Evolutionary conservation across 176 grass and related monocot species (phyloP).

Genomic region (Phyllostachys edulis): DNA sequence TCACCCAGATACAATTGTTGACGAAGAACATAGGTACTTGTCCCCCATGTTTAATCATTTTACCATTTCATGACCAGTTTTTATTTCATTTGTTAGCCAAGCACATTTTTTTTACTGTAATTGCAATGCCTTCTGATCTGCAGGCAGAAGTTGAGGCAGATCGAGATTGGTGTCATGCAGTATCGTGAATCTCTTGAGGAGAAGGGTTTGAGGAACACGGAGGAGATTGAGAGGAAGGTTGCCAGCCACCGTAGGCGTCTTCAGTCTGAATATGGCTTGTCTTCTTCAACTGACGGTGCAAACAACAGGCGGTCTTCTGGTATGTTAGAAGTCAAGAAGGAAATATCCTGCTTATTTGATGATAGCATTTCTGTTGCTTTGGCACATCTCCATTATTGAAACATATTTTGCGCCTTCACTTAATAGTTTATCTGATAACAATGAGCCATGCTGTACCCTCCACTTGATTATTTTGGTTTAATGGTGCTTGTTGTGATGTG

Average conservation of each 20-base stretch:
- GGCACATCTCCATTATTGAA: conserved; percentile 11
- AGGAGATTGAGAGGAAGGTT: conserved; percentile 93
- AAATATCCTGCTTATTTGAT: conserved; percentile 8
- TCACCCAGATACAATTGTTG: conserved; percentile 66
- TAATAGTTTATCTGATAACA: not conserved
- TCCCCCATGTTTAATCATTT: not conserved
- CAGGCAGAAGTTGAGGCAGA: conserved; percentile 86
- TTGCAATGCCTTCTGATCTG: conserved; percentile 20
- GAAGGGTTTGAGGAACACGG: conserved; percentile 63
- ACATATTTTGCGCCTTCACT: not conserved
- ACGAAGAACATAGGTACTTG: conserved; percentile 80
- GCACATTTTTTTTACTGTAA: not conserved
- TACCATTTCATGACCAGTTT: conserved; percentile 18
- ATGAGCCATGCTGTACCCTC: not conserved
- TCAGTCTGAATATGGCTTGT: conserved; percentile 84
- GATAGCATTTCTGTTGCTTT: conserved; percentile 26
- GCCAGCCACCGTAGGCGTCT: conserved; percentile 63
- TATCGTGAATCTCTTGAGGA: conserved; percentile 94
- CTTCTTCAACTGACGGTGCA: conserved; percentile 59
- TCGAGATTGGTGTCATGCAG: conserved; percentile 91
- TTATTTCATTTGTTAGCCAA: conserved; percentile 5
- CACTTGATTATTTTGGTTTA: not conserved
- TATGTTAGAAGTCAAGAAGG: conserved; percentile 37
- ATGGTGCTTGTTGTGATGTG: not conserved
- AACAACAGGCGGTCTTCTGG: conserved; percentile 62